Evolutionary conservation across 2,329 filamentous ascomycete genomes (phyloP).

Genomic region (Fusarium musae): DNA sequence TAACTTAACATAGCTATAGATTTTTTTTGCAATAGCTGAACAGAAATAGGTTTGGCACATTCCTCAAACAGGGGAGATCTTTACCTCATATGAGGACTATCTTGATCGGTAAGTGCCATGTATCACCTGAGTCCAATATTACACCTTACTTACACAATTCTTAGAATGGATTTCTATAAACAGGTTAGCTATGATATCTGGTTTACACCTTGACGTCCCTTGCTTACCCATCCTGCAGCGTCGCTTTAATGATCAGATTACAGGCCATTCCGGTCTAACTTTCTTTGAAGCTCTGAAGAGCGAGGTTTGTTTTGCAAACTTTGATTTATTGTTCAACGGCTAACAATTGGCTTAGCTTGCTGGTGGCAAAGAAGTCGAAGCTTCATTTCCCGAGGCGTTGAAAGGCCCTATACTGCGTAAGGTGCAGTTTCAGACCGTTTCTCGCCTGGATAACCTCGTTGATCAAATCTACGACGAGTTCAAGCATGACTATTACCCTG

Average conservation of each 20-base stretch:
- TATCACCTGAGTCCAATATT: not conserved
- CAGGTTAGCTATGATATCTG: slow-evolving; percentile 67
- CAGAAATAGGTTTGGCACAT: slow-evolving; percentile 85
- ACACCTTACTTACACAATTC: slow-evolving; percentile 25
- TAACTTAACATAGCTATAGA: slow-evolving; percentile 21
- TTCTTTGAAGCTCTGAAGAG: slow-evolving; percentile 94
- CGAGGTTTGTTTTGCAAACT: slow-evolving; percentile 71
- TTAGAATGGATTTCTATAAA: slow-evolving; percentile 91
- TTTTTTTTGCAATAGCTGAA: slow-evolving; percentile 23
- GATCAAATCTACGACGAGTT: slow-evolving; percentile 80
- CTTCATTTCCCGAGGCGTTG: slow-evolving; percentile 88
- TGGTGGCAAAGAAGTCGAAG: slow-evolving; percentile 89
- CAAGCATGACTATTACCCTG: slow-evolving; percentile 90
- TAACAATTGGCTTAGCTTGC: slow-evolving; percentile 64
- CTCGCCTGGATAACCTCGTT: slow-evolving; percentile 84
- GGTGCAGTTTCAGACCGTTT: slow-evolving; percentile 91
- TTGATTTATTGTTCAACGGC: not conserved
- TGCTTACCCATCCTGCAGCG: slow-evolving; percentile 61
- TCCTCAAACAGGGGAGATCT: slow-evolving; percentile 88
- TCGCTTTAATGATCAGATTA: slow-evolving; percentile 95
- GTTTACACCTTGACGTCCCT: not conserved
- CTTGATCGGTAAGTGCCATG: slow-evolving; percentile 74
- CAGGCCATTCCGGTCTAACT: slow-evolving; percentile 87
- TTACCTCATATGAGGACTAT: slow-evolving; percentile 88
- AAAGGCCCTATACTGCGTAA: slow-evolving; percentile 90